Percentiles rank a stretch among this genome's conserved stretches.
Conservation (phyloP, 1,284 basidiomycete genomes). For the Ceratobasidium sp. region DNA sequence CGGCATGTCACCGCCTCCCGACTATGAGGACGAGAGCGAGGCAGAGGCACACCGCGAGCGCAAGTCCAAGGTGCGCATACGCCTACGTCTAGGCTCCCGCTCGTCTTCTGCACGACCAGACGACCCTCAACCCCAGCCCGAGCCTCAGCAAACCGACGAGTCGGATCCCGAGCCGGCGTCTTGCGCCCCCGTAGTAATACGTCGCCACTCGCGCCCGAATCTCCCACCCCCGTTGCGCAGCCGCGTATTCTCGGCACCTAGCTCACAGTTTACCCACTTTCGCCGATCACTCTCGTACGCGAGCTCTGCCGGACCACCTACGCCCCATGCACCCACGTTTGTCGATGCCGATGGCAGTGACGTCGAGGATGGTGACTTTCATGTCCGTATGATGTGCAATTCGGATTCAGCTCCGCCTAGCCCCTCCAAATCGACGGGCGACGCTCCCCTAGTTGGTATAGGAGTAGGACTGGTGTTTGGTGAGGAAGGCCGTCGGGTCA, state of each 20-base stretch:
- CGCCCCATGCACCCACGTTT: constrained; percentile 52
- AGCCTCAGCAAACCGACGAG: constrained; percentile 25
- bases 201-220: constrained; percentile 7
- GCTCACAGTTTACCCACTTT: constrained; percentile 32
- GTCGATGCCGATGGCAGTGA: constrained; percentile 53
- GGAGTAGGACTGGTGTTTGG: constrained; percentile 21
- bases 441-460: constrained; percentile 24
- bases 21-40: constrained; percentile 39
- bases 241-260: constrained; percentile 31
- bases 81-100: constrained; percentile 36
- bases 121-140: constrained; percentile 22
- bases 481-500: constrained; percentile 3
- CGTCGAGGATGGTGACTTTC: constrained; percentile 52
- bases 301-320: constrained; percentile 8
- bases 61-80: constrained; percentile 43
- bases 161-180: constrained; percentile 20
- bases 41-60: constrained; percentile 21
- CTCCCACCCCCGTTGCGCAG: constrained; percentile 6
- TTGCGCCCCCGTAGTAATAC: constrained; percentile 1
- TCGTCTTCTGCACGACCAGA: constrained; percentile 33
- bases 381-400: constrained; percentile 42
- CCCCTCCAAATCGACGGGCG: constrained; percentile 7
- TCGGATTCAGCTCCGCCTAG: constrained; percentile 8
- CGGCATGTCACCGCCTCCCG: constrained; percentile 34
- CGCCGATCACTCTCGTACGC: constrained; percentile 33